Evolutionary conservation across 371 early-diverging fungal species (phyloP).

Genomic region (Batkoa obscura): DNA sequence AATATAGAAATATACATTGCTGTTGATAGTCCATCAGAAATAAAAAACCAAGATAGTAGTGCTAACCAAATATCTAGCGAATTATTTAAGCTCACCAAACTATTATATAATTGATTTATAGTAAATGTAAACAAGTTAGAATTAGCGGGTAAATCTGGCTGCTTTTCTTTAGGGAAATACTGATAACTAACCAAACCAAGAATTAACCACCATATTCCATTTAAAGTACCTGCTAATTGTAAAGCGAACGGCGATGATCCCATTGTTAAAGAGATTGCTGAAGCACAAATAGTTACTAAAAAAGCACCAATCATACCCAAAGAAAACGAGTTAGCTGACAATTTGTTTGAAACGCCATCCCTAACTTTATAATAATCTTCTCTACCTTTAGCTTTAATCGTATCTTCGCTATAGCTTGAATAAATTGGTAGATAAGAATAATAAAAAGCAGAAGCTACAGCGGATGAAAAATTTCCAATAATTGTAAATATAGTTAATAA

Average conservation of each 20-base stretch:
- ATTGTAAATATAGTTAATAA: slow-evolving; percentile 21
- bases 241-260: slow-evolving; percentile 5
- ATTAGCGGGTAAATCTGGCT: slow-evolving; percentile 26
- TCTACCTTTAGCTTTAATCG: too few relatives aligned
- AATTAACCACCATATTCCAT: slow-evolving; percentile 28
- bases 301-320: slow-evolving; percentile 22
- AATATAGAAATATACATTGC: slow-evolving; percentile 17
- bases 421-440: slow-evolving; percentile 35
- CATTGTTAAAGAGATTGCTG: slow-evolving; percentile 18
- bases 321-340: slow-evolving; percentile 23
- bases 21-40: slow-evolving; percentile 20
- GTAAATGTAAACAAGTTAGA: slow-evolving; percentile 15
- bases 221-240: slow-evolving; percentile 24
- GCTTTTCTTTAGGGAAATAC: slow-evolving; percentile 24
- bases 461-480: slow-evolving; percentile 21
- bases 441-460: slow-evolving; percentile 31
- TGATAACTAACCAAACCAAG: slow-evolving; percentile 14
- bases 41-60: slow-evolving; percentile 20
- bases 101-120: slow-evolving; percentile 13
- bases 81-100: slow-evolving; percentile 9
- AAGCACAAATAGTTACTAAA: slow-evolving; percentile 17
- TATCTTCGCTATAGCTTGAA: too few relatives aligned
- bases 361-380: slow-evolving; percentile 9
- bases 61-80: slow-evolving; percentile 8
- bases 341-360: slow-evolving; percentile 19